Conservation (phyloP, 305 asterid genomes). For the Caryopteris hybrid region DNA sequence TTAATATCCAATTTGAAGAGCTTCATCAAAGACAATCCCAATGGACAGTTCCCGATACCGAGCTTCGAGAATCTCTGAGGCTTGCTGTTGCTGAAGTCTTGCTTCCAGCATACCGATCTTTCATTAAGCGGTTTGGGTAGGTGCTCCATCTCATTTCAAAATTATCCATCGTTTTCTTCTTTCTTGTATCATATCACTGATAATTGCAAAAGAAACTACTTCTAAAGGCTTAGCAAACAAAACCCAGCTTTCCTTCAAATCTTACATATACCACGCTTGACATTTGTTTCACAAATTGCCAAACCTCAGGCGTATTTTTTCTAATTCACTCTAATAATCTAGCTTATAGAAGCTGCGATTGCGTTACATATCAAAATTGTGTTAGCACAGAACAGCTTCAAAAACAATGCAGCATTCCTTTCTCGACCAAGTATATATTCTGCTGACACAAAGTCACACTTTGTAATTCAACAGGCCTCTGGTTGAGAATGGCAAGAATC, state of each 20-base stretch:
- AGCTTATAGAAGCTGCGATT: background rate
- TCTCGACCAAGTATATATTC: background rate
- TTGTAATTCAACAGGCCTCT: conserved; percentile 52
- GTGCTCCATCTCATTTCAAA: background rate
- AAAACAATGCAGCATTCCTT: background rate
- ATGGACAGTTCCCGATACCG: conserved; percentile 98
- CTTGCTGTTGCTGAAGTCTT: conserved; percentile 97
- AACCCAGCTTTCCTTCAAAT: background rate
- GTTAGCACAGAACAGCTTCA: background rate
- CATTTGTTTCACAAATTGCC: background rate
- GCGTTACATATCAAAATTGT: background rate
- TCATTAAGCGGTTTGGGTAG: conserved; percentile 85
- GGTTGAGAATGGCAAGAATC: conserved; percentile 87
- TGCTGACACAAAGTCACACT: background rate
- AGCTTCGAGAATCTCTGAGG: conserved; percentile 89
- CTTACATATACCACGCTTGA: background rate
- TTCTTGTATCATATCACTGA: background rate
- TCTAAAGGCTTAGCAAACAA: background rate
- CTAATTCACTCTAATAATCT: no score
- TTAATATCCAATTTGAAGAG: conserved; percentile 89
- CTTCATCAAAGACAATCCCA: conserved; percentile 97
- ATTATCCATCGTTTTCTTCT: background rate
- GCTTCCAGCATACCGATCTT: conserved; percentile 94
- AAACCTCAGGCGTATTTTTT: background rate
- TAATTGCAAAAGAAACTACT: background rate